Percentiles rank a stretch among this genome's conserved stretches.
These are phyloP conservation scores for Solanum etuberosum DNA, from an alignment of 257 asterid species.

Conservation along the genomic window DNA sequence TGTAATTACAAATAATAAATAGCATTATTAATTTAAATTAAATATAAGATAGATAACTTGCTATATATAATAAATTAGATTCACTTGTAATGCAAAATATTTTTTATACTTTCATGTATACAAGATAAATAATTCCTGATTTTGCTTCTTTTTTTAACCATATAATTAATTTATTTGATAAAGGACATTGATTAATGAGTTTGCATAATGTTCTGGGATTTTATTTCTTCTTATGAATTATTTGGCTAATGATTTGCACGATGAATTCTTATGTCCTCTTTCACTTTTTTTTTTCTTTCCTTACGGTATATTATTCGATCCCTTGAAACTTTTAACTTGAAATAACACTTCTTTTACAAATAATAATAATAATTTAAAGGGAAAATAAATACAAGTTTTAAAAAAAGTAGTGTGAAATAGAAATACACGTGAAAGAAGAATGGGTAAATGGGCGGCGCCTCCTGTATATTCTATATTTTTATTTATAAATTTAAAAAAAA, in stretches of 20 bases:
- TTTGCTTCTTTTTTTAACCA: not conserved
- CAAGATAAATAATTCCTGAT: not conserved
- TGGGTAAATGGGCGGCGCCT: not conserved
- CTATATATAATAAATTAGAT: not conserved
- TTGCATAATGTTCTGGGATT: not conserved
- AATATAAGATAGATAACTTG: not conserved
- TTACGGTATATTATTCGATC: not conserved
- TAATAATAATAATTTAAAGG: not conserved
- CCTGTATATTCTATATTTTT: not conserved
- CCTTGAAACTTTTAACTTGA: not conserved
- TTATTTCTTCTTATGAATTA: not conserved
- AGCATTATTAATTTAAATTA: not conserved
- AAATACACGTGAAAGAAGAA: not conserved
- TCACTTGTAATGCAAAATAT: not conserved
- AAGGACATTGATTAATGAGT: not conserved
- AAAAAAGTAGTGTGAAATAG: not conserved
- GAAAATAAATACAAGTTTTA: not conserved
- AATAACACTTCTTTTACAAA: not conserved
- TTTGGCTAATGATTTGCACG: not conserved
- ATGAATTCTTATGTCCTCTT: not conserved
- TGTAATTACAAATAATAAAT: not conserved
- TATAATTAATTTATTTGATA: not conserved
- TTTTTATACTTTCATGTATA: not conserved
- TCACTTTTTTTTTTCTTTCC: not conserved
- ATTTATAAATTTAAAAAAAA: not conserved